Evolutionary conservation across 2,329 filamentous ascomycete species (phyloP).

Genomic region (Fusarium sp.): DNA sequence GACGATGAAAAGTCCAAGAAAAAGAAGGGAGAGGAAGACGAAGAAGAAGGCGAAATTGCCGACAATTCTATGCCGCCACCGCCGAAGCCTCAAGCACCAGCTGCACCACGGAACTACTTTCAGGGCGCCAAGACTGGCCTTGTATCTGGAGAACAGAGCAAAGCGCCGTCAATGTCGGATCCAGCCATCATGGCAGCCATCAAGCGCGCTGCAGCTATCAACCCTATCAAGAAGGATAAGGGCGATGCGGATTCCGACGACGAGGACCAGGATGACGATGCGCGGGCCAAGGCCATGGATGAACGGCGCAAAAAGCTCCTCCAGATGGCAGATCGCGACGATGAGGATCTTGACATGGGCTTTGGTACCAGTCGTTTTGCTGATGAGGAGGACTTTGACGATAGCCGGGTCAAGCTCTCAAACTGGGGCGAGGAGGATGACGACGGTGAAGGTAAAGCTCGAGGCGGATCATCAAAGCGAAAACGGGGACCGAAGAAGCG

Average conservation of each 20-base stretch:
- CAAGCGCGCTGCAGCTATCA: constrained; percentile 78
- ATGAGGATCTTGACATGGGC: constrained; percentile 91
- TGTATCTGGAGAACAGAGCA: constrained; percentile 60
- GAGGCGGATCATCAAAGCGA: constrained; percentile 62
- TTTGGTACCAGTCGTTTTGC: constrained; percentile 89
- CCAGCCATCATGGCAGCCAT: constrained; percentile 83
- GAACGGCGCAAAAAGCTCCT: constrained; percentile 78
- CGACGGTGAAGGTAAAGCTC: constrained; percentile 53
- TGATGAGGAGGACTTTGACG: constrained; percentile 84
- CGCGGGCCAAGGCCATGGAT: constrained; percentile 63
- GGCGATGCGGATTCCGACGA: constrained; percentile 41
- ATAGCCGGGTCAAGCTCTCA: constrained; percentile 70
- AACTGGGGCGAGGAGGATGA: constrained; percentile 67
- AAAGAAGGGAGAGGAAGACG: constrained; percentile 31
- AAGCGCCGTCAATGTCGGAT: constrained; percentile 69
- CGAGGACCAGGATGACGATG: constrained; percentile 51
- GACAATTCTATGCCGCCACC: constrained; percentile 56
- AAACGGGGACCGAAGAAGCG: constrained; percentile 77
- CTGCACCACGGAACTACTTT: constrained; percentile 67
- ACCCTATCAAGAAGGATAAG: constrained; percentile 54
- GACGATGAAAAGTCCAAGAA: constrained; percentile 49
- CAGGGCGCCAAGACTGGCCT: constrained; percentile 63
- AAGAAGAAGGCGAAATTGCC: constrained; percentile 34
- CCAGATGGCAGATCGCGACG: constrained; percentile 75
- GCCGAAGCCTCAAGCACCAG: constrained; percentile 51